A percentile compares a stretch with the other conserved stretches of the same genome.
phyloP scores from a whole-genome alignment of 768 basidiomycete genomes.

The Tylopilus subfusipes region DNA sequence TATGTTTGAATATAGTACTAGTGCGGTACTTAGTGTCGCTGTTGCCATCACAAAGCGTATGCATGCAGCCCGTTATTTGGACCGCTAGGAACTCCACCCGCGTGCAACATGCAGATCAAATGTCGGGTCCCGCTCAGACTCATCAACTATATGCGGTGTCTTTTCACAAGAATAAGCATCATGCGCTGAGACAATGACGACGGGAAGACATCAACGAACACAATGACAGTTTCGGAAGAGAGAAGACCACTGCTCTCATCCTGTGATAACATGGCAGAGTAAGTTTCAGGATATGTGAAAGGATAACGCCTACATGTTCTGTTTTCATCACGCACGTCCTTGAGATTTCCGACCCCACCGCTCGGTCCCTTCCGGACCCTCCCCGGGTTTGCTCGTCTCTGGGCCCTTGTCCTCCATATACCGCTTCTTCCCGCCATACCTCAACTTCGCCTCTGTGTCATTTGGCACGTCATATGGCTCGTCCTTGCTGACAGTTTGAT shows the following conservation, averaged over 20 bases:
- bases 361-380: conserved; percentile 39
- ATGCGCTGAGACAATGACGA: neutral
- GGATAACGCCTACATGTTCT: neutral
- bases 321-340: conserved; percentile 15
- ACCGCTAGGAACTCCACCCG: too few relatives aligned
- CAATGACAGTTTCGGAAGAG: neutral
- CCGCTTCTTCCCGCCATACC: conserved; percentile 23
- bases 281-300: neutral
- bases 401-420: conserved; percentile 24
- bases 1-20: too few relatives aligned
- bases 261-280: too few relatives aligned
- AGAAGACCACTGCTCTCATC: neutral
- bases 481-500: conserved; percentile 23
- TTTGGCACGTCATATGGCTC: conserved; percentile 23
- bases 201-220: neutral
- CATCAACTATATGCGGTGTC: too few relatives aligned
- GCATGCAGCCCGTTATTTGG: too few relatives aligned
- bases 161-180: neutral
- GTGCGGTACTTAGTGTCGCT: too few relatives aligned
- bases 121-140: too few relatives aligned
- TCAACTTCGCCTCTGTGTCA: conserved; percentile 5
- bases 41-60: too few relatives aligned
- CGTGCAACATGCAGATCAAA: too few relatives aligned
- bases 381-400: conserved; percentile 31
- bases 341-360: conserved; percentile 37